Evolutionary conservation across 805 yeast species (phyloP).

Genomic region (Naumovozyma dairenensis): DNA sequence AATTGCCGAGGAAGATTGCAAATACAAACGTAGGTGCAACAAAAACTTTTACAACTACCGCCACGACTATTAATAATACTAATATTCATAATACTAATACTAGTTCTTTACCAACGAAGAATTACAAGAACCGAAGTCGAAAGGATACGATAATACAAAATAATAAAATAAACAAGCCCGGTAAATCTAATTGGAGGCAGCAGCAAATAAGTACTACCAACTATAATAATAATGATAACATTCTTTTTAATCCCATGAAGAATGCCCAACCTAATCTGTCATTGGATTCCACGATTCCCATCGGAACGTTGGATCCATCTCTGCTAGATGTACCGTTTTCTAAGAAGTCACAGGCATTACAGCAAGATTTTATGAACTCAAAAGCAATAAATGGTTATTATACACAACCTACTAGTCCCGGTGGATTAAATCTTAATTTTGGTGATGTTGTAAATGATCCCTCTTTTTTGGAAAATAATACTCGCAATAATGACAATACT

Average conservation of each 20-base stretch:
- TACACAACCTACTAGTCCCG: constrained; percentile 28
- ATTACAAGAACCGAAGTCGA: constrained; percentile 1
- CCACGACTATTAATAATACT: constrained; percentile 2
- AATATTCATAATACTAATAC: constrained; percentile 1
- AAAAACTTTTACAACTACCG: too few relatives aligned
- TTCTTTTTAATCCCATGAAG: constrained; percentile 5
- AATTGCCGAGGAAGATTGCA: too few relatives aligned
- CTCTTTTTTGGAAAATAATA: constrained; percentile 4
- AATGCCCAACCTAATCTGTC: too few relatives aligned
- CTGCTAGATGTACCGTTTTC: constrained; percentile 15
- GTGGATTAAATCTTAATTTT: constrained; percentile 6
- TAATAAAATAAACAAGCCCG: too few relatives aligned
- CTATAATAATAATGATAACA: constrained; percentile 1
- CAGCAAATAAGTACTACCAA: neutral
- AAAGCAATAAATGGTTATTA: constrained; percentile 25
- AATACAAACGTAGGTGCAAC: too few relatives aligned
- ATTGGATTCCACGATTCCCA: constrained; percentile 2
- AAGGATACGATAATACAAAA: neutral
- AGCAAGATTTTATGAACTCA: constrained; percentile 20
- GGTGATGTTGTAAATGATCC: constrained; percentile 5
- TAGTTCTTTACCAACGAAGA: neutral
- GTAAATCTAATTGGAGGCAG: too few relatives aligned
- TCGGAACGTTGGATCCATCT: constrained; percentile 6
- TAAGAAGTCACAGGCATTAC: constrained; percentile 19
- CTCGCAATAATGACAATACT: constrained; percentile 1